A percentile compares a stretch with the other conserved stretches of the same genome.
These are phyloP conservation scores for Talaromyces thailandensis DNA, from an alignment of 495 filamentous ascomycete species.

Conservation along the genomic window DNA sequence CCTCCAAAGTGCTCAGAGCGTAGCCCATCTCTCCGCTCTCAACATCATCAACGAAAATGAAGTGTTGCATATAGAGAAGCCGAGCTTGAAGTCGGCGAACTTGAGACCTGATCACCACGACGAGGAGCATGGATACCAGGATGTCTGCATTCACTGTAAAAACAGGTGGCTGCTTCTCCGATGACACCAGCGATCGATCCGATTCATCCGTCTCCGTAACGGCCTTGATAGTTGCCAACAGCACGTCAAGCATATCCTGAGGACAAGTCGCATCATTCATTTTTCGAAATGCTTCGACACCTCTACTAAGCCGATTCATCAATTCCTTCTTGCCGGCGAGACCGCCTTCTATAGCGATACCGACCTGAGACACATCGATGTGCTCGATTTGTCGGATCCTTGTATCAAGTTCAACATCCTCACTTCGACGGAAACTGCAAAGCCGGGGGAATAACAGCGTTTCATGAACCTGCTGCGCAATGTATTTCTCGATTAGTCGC, in stretches of 20 bases:
- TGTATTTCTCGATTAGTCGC: conserved; percentile 87
- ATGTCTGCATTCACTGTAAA: conserved; percentile 94
- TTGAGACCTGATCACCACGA: conserved; percentile 89
- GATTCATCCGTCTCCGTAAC: conserved; percentile 48
- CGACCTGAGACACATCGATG: conserved; percentile 91
- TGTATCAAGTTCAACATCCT: conserved; percentile 85
- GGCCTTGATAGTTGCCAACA: conserved; percentile 79
- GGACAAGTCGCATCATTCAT: conserved; percentile 77
- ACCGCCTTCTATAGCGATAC: conserved; percentile 71
- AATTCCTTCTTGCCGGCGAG: conserved; percentile 63
- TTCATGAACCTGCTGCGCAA: conserved; percentile 89
- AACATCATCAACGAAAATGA: conserved; percentile 94
- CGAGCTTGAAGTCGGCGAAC: conserved; percentile 82
- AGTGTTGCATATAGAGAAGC: conserved; percentile 86
- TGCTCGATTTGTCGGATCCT: conserved; percentile 87
- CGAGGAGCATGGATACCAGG: conserved; percentile 80
- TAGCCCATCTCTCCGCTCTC: conserved; percentile 97
- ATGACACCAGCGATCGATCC: conserved; percentile 19
- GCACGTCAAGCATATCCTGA: conserved; percentile 87
- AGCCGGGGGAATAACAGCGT: conserved; percentile 75
- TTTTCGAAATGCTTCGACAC: conserved; percentile 83
- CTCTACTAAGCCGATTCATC: conserved; percentile 58
- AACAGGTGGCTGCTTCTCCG: conserved; percentile 49
- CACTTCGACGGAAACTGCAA: conserved; percentile 63
- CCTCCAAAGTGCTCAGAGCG: conserved; percentile 92